A percentile compares a stretch with the other conserved stretches of the same genome.
phyloP scores from a whole-genome alignment of 331 rosid species.

The Cucumis variabilis region DNA sequence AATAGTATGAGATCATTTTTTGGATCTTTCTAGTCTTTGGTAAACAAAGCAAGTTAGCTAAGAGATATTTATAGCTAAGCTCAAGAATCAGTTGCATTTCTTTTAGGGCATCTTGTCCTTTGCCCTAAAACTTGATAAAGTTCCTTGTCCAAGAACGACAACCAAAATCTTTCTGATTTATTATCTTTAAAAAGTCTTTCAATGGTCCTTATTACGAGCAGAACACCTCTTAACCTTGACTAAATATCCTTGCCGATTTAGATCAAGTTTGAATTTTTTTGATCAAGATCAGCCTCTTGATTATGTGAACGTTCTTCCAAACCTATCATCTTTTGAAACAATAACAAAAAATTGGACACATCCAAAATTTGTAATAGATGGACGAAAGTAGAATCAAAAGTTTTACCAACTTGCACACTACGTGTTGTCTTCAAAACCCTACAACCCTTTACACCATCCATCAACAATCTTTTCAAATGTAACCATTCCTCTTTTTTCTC shows the following conservation, averaged over 20 bases:
- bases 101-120: not conserved
- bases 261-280: not conserved
- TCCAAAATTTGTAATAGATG: not conserved
- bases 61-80: too few relatives aligned
- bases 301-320: not conserved
- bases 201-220: conserved; percentile 23
- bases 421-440: too few relatives aligned
- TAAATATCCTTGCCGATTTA: conserved; percentile 15
- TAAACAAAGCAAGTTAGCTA: not conserved
- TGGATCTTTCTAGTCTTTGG: not conserved
- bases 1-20: not conserved
- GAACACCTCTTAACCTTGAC: conserved; percentile 35
- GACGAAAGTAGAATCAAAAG: too few relatives aligned
- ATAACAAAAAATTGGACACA: not conserved
- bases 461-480: too few relatives aligned
- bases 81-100: not conserved
- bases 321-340: not conserved
- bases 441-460: too few relatives aligned
- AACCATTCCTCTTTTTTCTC: too few relatives aligned
- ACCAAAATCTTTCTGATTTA: conserved; percentile 26
- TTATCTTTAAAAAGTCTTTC: conserved; percentile 25
- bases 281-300: not conserved
- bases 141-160: conserved; percentile 27
- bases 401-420: too few relatives aligned
- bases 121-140: not conserved